A percentile compares a stretch with the other conserved stretches of the same genome.
Evolutionary conservation across 345 rosid genomes (phyloP).

Genomic region (Jatropha curcas): DNA sequence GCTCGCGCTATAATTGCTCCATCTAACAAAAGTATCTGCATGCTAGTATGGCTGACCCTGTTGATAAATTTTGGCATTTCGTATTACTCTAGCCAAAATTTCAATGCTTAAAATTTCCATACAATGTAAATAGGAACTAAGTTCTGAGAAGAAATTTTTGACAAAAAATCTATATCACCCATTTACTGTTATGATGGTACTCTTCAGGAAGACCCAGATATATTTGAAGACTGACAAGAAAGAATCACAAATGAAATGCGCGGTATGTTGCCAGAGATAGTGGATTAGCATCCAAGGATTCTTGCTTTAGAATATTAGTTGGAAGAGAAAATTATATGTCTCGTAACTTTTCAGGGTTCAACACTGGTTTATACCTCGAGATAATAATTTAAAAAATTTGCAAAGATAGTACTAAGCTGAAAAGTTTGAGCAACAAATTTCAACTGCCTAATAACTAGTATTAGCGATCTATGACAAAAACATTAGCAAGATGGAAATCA

Average conservation of each 20-base stretch:
- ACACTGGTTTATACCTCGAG: background rate
- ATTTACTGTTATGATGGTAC: constrained; percentile 75
- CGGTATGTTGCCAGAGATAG: constrained; percentile 75
- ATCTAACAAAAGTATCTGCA: constrained; percentile 61
- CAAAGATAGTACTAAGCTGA: background rate
- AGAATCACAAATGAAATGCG: constrained; percentile 80
- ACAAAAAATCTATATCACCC: constrained; percentile 4
- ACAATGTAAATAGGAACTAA: background rate
- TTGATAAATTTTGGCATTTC: constrained; percentile 14
- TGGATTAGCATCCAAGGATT: constrained; percentile 83
- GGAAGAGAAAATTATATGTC: background rate
- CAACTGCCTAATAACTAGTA: background rate
- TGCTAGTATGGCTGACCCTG: constrained; percentile 51
- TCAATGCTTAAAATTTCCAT: background rate
- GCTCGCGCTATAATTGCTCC: constrained; percentile 92
- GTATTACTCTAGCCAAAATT: background rate
- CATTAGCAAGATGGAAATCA: background rate
- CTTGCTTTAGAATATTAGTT: constrained; percentile 61
- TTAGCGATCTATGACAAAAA: background rate
- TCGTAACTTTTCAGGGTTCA: constrained; percentile 1
- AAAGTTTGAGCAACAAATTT: background rate
- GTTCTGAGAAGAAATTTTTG: background rate
- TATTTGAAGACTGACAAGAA: constrained; percentile 77
- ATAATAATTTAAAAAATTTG: background rate
- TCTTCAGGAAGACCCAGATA: constrained; percentile 88